Base-by-base conservation (phyloP, 768 basidiomycete species). In the Mycena belliarum region DNA sequence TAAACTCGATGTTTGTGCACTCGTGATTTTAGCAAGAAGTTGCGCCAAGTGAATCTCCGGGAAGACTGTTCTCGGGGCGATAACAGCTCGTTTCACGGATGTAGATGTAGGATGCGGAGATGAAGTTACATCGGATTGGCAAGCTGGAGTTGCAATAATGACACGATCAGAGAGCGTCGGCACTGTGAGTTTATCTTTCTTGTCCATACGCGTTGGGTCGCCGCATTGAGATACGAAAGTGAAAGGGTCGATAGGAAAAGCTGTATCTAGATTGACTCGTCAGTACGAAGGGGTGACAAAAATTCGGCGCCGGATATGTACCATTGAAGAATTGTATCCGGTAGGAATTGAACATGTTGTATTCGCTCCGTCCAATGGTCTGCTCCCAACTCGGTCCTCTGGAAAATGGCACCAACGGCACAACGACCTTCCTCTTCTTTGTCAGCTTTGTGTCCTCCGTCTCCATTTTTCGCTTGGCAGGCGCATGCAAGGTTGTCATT, bases 341-440 rank as follows among this genome's bases (percentile, higher is more conserved):
- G 66, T 93, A 95, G 24, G 79, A 74, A 26, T 82, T 82, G 70
- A 96, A 88, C 7, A 87, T 81, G 43, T 87, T 85, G 58, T 86
- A 84, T 41, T 82, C 78, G 66, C 87, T 87, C 20, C 80, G 73
- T 3, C 90, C 89, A 57, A 95, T 76, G 12, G 69, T 70, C 1
- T 76, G 70, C 70, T 96, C 94, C 86, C 88, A 95, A 56, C 81
- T 81, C 26, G 95, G 93, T 4, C 95, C 95, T 69, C 87, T 93
- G 20, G 80, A 77, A 63, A 88, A 92, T 16, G 93, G 88, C 5
- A 93, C 82, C 15, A 98, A 80, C 3, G 88, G 90, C 5, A 88
- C 77, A 25, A 93, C 86, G 16, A 87, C 82, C 62, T 88, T 89
- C 65, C 90, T 80, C 69, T 87, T 91, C 77, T 91, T 92, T 35